These are phyloP conservation scores for Saturnispora hagleri DNA, from an alignment of 805 yeast species.

Conservation along the genomic window DNA sequence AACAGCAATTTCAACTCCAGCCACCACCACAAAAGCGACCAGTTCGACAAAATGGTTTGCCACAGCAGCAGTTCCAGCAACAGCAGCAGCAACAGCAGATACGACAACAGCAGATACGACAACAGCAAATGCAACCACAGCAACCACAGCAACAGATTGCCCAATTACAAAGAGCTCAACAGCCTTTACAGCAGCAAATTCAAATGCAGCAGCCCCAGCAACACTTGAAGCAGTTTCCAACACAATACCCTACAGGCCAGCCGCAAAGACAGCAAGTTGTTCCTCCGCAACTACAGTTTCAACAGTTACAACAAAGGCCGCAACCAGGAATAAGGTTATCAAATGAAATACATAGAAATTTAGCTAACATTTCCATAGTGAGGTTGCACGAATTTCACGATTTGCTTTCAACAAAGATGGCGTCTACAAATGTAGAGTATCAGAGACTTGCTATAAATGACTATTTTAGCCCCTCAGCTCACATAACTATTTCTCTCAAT, in stretches of 20 bases:
- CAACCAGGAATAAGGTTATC: background rate
- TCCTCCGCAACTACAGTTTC: slow-evolving; percentile 1
- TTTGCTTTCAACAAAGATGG: slow-evolving; percentile 26
- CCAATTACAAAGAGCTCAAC: slow-evolving; percentile 11
- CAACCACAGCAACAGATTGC: slow-evolving; percentile 9
- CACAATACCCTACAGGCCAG: background rate
- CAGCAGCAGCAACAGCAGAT: slow-evolving; percentile 11
- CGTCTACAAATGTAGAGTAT: slow-evolving; percentile 36
- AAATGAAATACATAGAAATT: slow-evolving; percentile 22
- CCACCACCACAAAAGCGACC: slow-evolving; percentile 3
- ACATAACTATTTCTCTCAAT: slow-evolving; percentile 38
- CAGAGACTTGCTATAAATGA: slow-evolving; percentile 44
- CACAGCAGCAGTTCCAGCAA: slow-evolving; percentile 9
- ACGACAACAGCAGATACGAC: slow-evolving; percentile 9
- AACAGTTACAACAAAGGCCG: slow-evolving; percentile 11
- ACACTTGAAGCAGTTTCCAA: slow-evolving; percentile 6
- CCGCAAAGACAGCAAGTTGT: slow-evolving; percentile 20
- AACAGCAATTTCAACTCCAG: slow-evolving; percentile 6
- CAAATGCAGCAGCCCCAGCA: slow-evolving; percentile 6
- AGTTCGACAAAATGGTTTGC: background rate
- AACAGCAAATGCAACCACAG: slow-evolving; percentile 8
- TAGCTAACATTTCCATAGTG: slow-evolving; percentile 42
- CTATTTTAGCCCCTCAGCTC: slow-evolving; percentile 44
- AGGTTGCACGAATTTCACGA: slow-evolving; percentile 44
- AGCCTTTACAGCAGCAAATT: slow-evolving; percentile 15